phyloP scores from a whole-genome alignment of 306 rosid genomes.

The Trifolium dubium region DNA sequence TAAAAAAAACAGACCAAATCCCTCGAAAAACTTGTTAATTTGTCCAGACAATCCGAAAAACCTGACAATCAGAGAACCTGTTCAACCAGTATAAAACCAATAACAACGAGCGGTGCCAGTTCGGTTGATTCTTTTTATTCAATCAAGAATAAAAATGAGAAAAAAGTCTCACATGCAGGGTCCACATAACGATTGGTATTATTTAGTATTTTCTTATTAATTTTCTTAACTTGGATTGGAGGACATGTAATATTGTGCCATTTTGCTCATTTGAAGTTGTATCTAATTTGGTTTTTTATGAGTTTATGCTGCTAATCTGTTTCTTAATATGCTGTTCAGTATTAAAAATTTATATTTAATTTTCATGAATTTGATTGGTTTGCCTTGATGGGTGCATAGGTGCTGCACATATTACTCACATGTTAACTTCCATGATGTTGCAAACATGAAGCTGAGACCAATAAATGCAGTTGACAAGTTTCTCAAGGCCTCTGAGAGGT shows the following conservation, averaged over 20 bases:
- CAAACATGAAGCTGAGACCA: conserved; percentile 77
- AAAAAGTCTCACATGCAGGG: background rate
- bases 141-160: background rate
- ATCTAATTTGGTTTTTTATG: too few relatives aligned
- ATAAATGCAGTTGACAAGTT: conserved; percentile 69
- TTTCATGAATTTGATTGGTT: background rate
- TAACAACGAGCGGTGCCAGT: background rate
- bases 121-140: conserved; percentile 1
- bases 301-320: background rate
- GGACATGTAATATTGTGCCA: background rate
- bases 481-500: conserved; percentile 82
- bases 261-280: background rate
- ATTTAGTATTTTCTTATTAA: background rate
- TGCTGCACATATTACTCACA: conserved; percentile 48
- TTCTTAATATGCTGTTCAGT: background rate
- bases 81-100: background rate
- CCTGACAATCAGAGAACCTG: background rate
- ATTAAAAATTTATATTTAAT: conserved; percentile 9
- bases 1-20: background rate
- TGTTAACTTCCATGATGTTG: conserved; percentile 81
- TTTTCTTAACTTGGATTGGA: background rate
- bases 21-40: background rate
- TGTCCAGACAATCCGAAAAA: background rate
- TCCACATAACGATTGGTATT: background rate
- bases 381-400: background rate